Base-by-base conservation (phyloP, 2,329 filamentous ascomycete species). In the Stagonosporopsis vannaccii region DNA sequence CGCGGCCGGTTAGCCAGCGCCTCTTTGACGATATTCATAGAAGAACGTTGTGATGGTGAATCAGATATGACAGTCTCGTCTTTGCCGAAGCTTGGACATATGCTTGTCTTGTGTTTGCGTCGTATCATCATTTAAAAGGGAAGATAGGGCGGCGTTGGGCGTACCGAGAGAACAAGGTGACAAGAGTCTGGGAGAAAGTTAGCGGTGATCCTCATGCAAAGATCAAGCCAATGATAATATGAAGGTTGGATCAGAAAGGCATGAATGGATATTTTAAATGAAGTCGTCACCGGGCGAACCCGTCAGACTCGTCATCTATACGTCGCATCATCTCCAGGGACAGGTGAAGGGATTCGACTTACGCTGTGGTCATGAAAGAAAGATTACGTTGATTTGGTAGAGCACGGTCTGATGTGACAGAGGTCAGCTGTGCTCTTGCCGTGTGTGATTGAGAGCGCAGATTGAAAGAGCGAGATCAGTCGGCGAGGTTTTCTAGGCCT, bases 401-500 rank as follows among this genome's bases (percentile, higher is more conserved):
- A 28, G 17, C 23, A 50, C 17, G 15, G 30, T 32, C 46, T 56
- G 20, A 22, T 28, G 26, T 26, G 36, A 45, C 32, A 17, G 33
- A 19, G 33, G 47, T 69, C 54, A 66, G 61, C 48, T 40, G 9
- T 46, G 19, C 33, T 51, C 50, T 36, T 25, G 28, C 26, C 30
- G 17, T 20, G 17, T 19, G 7, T 43, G 40, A 11, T 41, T 6
- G 35, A 42, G 28, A 22, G 30, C 53, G 30, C 20, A 35, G 56
- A 40, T n/a, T 37, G 23, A 28, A 22, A 39, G 33, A 55, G 54
- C 51, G 41, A 46, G 73, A 81, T 96, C 92, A 96, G 92, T 94
- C 90, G 92, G 91, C 92, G 87, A 96, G 92, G 93, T 96, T 97
- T 97, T 96, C 92, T 96, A 97, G 91, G 92, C 92, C 92, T 96